Base-by-base conservation (phyloP, 2,329 filamentous ascomycete species). In the Aspergillus sp. region DNA sequence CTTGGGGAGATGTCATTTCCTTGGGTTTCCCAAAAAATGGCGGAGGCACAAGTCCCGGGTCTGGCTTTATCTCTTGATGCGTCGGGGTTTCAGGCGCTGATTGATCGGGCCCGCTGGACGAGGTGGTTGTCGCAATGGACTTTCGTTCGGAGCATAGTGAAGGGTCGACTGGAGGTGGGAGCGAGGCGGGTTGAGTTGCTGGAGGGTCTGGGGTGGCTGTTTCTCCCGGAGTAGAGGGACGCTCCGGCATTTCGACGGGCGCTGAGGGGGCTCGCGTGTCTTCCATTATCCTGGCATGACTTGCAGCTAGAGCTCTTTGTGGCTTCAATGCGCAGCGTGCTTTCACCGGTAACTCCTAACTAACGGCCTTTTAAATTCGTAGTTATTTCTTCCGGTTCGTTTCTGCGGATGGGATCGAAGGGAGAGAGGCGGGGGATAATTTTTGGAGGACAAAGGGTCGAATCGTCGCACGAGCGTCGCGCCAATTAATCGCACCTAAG, bases 261-360 rank as follows among this genome's bases (percentile, higher is more conserved):
- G 69, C 62, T 56, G 68, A 69, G 64, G 65, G 63, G 64, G 67
- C 62, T 63, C 64, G 59, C 61, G 64, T 65, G 58, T 70, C 66
- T 60, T 62, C 66, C 70, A 74, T 73, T 70, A 71, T 72, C 65
- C 68, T 66, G 62, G 66, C 71, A 74, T 73, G 70, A 62, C 71
- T 72, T 68, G 62, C 54, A 59, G 54, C 57, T 45, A 54, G 47
- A 24, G 44, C 41, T 46, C 34, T 46, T 42, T 56, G 37, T 57
- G 40, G 46, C 41, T 51, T 39, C 45, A 41, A 34, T 44, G 6
- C 47, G 41, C 22, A 37, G 24, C 39, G 34, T 34, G 24, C 27
- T 47, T 39, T 48, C 6, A 24, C 17, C 46, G 52, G 33, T 44
- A 12, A 40, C 33, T 33, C 15, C 5, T 45, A 34, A 8, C 22